Evolutionary conservation across 208 protist species (phyloP).

Genomic region (Acanthamoeba lenticulata): DNA sequence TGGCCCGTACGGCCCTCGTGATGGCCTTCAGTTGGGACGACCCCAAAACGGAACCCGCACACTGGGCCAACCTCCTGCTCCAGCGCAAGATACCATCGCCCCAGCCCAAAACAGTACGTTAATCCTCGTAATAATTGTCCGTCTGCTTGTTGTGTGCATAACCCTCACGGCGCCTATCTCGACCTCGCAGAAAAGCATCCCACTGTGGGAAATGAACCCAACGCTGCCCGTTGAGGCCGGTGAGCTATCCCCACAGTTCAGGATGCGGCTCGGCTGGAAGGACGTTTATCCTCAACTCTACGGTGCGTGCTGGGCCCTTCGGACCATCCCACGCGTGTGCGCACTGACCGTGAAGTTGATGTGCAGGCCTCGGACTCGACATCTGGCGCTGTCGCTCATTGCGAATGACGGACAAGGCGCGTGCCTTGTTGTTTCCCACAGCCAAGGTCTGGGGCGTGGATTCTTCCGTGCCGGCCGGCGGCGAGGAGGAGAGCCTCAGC

Average conservation of each 20-base stretch:
- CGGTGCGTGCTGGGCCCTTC: neutral
- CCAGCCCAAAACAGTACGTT: neutral
- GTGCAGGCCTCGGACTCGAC: neutral
- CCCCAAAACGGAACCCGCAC: constrained; percentile 23
- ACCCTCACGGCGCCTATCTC: neutral
- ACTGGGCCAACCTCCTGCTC: constrained; percentile 26
- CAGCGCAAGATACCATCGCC: neutral
- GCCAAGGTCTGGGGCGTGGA: constrained; percentile 28
- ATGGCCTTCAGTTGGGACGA: constrained; percentile 56
- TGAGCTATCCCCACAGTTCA: constrained; percentile 44
- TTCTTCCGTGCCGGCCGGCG: neutral
- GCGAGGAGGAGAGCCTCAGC: neutral
- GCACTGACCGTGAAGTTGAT: too few species aligned
- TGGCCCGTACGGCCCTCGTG: constrained; percentile 26
- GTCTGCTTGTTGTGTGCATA: neutral
- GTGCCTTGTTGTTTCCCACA: neutral
- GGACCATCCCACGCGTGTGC: too few species aligned
- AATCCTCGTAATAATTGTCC: neutral
- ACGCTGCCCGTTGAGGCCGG: constrained; percentile 27
- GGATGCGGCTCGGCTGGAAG: constrained; percentile 8
- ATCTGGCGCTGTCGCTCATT: neutral
- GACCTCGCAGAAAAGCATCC: neutral
- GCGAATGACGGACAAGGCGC: neutral
- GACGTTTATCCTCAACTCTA: neutral
- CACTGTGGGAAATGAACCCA: constrained; percentile 10